These are phyloP conservation scores for Colletotrichum sp. DNA, from an alignment of 2,329 filamentous ascomycete species.

Conservation along the genomic window DNA sequence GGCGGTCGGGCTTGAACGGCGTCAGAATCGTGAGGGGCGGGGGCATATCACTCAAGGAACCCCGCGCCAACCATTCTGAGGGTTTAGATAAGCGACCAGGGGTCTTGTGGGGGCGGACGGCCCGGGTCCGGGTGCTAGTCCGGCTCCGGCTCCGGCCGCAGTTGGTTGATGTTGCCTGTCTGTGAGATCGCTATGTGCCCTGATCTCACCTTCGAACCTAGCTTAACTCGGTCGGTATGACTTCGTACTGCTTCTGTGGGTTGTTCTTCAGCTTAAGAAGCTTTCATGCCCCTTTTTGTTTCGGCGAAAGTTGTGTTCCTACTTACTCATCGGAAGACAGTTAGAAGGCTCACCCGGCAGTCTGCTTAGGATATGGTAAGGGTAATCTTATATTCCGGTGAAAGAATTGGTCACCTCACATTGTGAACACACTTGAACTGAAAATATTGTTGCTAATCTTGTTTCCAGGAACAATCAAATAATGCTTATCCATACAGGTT, in stretches of 20 bases:
- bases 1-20: neutral
- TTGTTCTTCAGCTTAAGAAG: neutral
- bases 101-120: neutral
- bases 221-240: neutral
- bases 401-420: neutral
- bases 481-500: neutral
- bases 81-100: neutral
- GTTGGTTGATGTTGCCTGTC: neutral
- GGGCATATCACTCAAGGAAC: neutral
- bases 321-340: neutral
- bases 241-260: neutral
- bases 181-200: neutral
- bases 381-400: neutral
- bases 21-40: neutral
- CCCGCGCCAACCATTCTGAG: neutral
- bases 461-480: neutral
- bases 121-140: neutral
- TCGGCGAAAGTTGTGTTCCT: neutral
- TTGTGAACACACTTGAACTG: neutral
- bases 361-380: neutral
- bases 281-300: neutral
- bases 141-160: neutral
- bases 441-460: neutral
- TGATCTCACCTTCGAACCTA: rapidly evolving
- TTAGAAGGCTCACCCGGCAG: neutral